phyloP scores from a whole-genome alignment of 305 asterid species.

The Fraxinus xanthoxyloides region DNA sequence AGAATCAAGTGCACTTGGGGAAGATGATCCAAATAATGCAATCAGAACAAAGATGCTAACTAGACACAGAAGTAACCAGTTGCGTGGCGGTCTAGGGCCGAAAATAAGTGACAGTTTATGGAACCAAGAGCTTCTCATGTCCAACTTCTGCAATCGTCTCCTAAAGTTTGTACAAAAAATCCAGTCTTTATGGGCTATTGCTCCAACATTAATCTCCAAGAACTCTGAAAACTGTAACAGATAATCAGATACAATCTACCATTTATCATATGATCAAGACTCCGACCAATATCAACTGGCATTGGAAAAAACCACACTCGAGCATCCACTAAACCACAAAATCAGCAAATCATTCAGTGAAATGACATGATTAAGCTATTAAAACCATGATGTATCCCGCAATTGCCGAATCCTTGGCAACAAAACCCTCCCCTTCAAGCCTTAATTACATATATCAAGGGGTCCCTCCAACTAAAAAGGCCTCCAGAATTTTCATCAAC shows the following conservation, averaged over 20 bases:
- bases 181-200: slow-evolving; percentile 33
- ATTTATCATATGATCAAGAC: slow-evolving; percentile 31
- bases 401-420: slow-evolving; percentile 22
- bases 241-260: slow-evolving; percentile 49
- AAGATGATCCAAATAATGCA: slow-evolving; percentile 62
- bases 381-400: slow-evolving; percentile 14
- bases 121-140: slow-evolving; percentile 89
- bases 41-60: slow-evolving; percentile 60
- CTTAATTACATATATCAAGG: slow-evolving; percentile 24
- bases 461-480: slow-evolving; percentile 29
- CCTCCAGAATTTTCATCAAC: slow-evolving; percentile 27
- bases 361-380: not conserved
- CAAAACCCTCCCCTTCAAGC: slow-evolving; percentile 22
- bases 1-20: slow-evolving; percentile 53
- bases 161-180: slow-evolving; percentile 15
- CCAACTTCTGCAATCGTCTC: slow-evolving; percentile 46
- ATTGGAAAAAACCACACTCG: slow-evolving; percentile 28
- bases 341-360: not conserved
- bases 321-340: slow-evolving; percentile 19
- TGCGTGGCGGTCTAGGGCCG: slow-evolving; percentile 78
- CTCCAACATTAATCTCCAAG: slow-evolving; percentile 46
- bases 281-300: slow-evolving; percentile 43
- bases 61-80: slow-evolving; percentile 70
- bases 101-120: slow-evolving; percentile 51
- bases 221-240: slow-evolving; percentile 36